Conservation (phyloP, 2,329 filamentous ascomycete species). For the Periconia sp. region DNA sequence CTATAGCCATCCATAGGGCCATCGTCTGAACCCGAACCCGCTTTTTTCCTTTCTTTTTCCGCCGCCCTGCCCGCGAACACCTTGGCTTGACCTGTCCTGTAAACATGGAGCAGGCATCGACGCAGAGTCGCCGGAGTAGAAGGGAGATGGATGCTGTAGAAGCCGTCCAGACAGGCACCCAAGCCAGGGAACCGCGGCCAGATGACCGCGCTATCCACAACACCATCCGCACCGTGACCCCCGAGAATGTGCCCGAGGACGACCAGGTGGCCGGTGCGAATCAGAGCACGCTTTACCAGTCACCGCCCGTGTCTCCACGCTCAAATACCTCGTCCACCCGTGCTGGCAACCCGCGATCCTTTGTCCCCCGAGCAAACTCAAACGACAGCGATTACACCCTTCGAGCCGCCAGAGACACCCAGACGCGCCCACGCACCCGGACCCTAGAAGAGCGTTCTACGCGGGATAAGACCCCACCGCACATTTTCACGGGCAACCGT, state of each 20-base stretch:
- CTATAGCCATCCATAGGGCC: neutral
- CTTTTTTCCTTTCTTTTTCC: slow-evolving; percentile 1
- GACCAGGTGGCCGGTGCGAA: slow-evolving; percentile 9
- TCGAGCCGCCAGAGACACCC: slow-evolving; percentile 48
- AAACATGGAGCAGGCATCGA: slow-evolving; percentile 30
- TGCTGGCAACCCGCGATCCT: slow-evolving; percentile 22
- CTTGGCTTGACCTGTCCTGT: neutral
- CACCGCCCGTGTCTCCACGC: slow-evolving; percentile 36
- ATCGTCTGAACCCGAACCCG: neutral
- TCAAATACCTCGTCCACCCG: slow-evolving; percentile 24
- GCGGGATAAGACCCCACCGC: slow-evolving; percentile 45
- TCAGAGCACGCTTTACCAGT: slow-evolving; percentile 11
- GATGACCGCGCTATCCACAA: slow-evolving; percentile 23
- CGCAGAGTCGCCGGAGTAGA: slow-evolving; percentile 25
- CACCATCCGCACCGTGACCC: slow-evolving; percentile 66
- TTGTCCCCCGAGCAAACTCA: slow-evolving; percentile 34
- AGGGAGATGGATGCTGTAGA: slow-evolving; percentile 28
- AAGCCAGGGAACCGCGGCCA: slow-evolving; percentile 17
- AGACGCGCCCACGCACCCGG: slow-evolving; percentile 55
- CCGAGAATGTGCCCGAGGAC: slow-evolving; percentile 51
- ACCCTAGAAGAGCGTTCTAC: slow-evolving; percentile 51
- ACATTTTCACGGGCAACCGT: slow-evolving; percentile 52
- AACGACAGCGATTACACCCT: slow-evolving; percentile 35
- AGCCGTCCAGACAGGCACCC: slow-evolving; percentile 10
- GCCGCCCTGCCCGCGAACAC: neutral